Evolutionary conservation across 805 yeast genomes (phyloP).

Genomic region (Candida insectorum): DNA sequence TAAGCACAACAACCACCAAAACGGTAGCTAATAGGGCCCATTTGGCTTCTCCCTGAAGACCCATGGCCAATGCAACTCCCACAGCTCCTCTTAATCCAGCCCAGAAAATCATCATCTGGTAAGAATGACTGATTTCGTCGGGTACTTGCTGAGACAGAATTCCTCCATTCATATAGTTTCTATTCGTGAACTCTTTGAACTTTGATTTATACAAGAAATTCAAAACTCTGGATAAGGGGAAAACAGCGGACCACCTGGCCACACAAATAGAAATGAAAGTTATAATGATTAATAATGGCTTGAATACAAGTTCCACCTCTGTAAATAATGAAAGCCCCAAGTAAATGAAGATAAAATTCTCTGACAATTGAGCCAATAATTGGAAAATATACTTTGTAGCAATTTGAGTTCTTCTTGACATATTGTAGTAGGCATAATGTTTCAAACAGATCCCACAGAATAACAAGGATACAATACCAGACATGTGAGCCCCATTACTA

Average conservation of each 20-base stretch:
- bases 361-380: slow-evolving; percentile 89
- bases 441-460: slow-evolving; percentile 96
- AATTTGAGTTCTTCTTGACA: slow-evolving; percentile 95
- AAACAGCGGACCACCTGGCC: slow-evolving; percentile 96
- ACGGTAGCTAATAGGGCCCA: slow-evolving; percentile 90
- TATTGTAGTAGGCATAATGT: slow-evolving; percentile 95
- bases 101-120: slow-evolving; percentile 99
- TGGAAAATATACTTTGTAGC: slow-evolving; percentile 95
- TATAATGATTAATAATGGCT: slow-evolving; percentile 87
- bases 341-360: slow-evolving; percentile 94
- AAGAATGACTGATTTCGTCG: slow-evolving; percentile 91
- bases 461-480: slow-evolving; percentile 91
- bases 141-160: slow-evolving; percentile 43
- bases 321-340: slow-evolving; percentile 92
- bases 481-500: slow-evolving; percentile 99
- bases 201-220: slow-evolving; percentile 73
- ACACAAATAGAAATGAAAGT: slow-evolving; percentile 88
- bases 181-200: slow-evolving; percentile 36
- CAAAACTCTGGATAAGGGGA: slow-evolving; percentile 83
- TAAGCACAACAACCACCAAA: slow-evolving; percentile 90
- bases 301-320: slow-evolving; percentile 91
- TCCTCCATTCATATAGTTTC: slow-evolving; percentile 36
- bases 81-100: slow-evolving; percentile 99
- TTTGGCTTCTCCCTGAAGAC: slow-evolving; percentile 90
- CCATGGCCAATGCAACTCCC: slow-evolving; percentile 98